Conservation (phyloP, 2,329 filamentous ascomycete genomes). For the Lecanicillium sp. region DNA sequence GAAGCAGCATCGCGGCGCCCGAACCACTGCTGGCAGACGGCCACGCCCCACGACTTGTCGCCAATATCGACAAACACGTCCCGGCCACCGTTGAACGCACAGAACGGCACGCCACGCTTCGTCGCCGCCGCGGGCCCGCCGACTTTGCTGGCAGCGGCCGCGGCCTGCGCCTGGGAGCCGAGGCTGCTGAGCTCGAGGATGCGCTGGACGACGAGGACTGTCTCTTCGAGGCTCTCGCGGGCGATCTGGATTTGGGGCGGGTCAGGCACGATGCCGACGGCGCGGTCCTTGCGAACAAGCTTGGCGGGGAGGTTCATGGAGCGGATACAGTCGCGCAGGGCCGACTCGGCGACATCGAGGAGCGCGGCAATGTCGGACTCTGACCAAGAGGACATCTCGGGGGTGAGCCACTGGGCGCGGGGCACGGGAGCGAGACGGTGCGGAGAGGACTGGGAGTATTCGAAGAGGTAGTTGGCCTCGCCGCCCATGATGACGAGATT, state of each 20-base stretch:
- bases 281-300: constrained; percentile 81
- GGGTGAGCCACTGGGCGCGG: constrained; percentile 63
- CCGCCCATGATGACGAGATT: constrained; percentile 90
- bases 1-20: constrained; percentile 36
- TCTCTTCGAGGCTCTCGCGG: constrained; percentile 90
- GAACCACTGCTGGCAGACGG: constrained; percentile 88
- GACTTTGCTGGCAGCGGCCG: constrained; percentile 17
- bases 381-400: constrained; percentile 72
- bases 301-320: constrained; percentile 73
- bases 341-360: constrained; percentile 83
- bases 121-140: background rate
- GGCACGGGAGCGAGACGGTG: constrained; percentile 64
- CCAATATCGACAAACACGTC: constrained; percentile 99
- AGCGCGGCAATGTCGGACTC: constrained; percentile 70
- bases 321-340: constrained; percentile 73
- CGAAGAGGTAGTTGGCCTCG: constrained; percentile 93
- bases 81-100: constrained; percentile 95
- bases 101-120: constrained; percentile 64
- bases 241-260: constrained; percentile 61
- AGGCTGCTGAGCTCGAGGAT: constrained; percentile 75
- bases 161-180: constrained; percentile 26
- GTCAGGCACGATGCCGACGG: constrained; percentile 70
- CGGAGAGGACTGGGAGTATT: constrained; percentile 59
- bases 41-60: constrained; percentile 94
- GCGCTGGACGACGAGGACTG: constrained; percentile 88